Base-by-base conservation (phyloP, 768 basidiomycete genomes). In the Phylloporus arenicola region DNA sequence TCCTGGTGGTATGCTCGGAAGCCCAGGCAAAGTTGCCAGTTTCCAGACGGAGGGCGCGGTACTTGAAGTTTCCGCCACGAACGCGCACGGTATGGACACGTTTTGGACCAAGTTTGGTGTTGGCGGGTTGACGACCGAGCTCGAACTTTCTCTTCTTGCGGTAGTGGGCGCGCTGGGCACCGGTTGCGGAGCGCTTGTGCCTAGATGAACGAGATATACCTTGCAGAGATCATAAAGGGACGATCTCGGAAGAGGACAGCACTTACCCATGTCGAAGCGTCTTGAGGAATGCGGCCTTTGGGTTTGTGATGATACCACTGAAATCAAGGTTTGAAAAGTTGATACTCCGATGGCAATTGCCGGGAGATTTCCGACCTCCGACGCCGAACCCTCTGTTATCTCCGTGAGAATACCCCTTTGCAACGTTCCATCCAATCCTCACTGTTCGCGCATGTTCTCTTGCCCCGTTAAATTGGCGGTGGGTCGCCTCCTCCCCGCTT, bases 141-240 rank as follows among this genome's bases (percentile, higher is more conserved):
- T 99, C 96, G 75, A 98, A 98, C 79, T 98, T 97, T 86, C 96
- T 86, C 91, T 98, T 99, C 83, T 99, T 99, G 81, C 95, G 92
- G 78, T 93, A 95, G 76, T 88, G 84, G 63, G 92, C 84, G 64
- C 88, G 86, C 74, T 92, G 88, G 53, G 88, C 91, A 65, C 91
- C 95, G 43, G 92, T 86, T 63, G 82, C 86, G 60, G 92, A 88
- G 70, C 94, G 92, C 77, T 98, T 98, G 82, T 98, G 92, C 70
- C 95, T 82, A 64, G 93, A 95, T 58, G 92, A 83, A 64, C 95
- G 88, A 67, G 95, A 89, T 71, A 98, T 97, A 92, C 94, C 94
- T 92, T 61, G 29, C 6, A 48, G 48, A 58, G 16, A 50, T n/a
- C 16, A 37, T 64, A 20, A 63, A 27, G 25, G 12, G 51, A 40